Evolutionary conservation across 768 basidiomycete genomes (phyloP), one percentile per base, ranked within the genome.

Genomic region (Cystoderma amianthinum): DNA sequence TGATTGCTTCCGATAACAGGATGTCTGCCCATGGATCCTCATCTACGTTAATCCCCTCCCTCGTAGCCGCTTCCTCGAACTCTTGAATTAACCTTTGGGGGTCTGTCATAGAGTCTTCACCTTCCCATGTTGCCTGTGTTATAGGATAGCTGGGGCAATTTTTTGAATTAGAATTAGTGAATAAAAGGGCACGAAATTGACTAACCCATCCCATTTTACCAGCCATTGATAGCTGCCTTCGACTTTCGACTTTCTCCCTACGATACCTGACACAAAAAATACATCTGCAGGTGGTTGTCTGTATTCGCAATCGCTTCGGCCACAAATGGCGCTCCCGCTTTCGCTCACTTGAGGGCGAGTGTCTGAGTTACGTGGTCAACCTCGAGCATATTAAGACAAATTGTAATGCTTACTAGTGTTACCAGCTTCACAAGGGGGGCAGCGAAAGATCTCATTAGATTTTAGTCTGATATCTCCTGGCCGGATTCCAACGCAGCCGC

Each of bases 401-500:
- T 18, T 44, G 44, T 10, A 41, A 21, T 11, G 56, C 67, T 24
- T 42, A 67, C 68, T 28, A n/a, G 25, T 28, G 25, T 48, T 51
- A 10, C 49, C 50, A 2, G 45, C 51, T 23, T 38, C 39, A 49
- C 76, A 78, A 5, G 59, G 50, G 11, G 71, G 75, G 45, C 76
- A 78, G 12, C 50, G 45, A 44, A 71, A 76, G 21, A 49, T 43
- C 25, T 28, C 25, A 9, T 51, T 55, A 0, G 47, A 47, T 25
- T 58, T 54, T 20, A 71, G 42, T n/a, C 71, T 59, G 1, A 51
- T 41, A 45, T 78, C 74, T 0, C 49, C 54, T 2, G 53, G 33
- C 10, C 36, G 41, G 28, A 76, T 55, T 12, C 66, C 74, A 19
- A 68, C 65, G 42, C 76, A 78, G 4, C 70, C 76, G 41, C 67